Conservation (phyloP, 2,329 filamentous ascomycete genomes). For the Colletotrichum paranaense region DNA sequence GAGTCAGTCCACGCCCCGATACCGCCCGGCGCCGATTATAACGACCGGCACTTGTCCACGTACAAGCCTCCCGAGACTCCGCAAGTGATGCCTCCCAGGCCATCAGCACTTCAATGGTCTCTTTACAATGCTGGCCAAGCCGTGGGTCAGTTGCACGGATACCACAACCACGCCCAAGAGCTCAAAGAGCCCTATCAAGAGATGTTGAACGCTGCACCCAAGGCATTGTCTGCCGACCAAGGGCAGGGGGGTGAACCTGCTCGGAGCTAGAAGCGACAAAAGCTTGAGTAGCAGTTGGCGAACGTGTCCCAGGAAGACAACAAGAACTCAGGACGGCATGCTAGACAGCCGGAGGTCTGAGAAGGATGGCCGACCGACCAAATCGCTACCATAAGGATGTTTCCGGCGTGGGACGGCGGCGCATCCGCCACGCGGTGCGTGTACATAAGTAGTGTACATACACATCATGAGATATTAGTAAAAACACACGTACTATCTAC, state of each 20-base stretch:
- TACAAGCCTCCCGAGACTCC: constrained; percentile 11
- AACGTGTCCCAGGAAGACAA: not conserved
- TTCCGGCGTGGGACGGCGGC: too few relatives aligned
- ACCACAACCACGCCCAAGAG: constrained; percentile 38
- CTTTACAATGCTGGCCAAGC: constrained; percentile 37
- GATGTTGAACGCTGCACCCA: constrained; percentile 33
- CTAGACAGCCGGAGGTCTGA: not conserved
- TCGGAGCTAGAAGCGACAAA: not conserved
- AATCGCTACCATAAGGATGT: not conserved
- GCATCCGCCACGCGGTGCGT: too few relatives aligned
- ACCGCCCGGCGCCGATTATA: constrained; percentile 18
- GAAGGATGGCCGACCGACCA: not conserved
- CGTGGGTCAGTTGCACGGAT: constrained; percentile 37
- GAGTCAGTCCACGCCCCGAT: constrained; percentile 10
- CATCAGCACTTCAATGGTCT: constrained; percentile 33
- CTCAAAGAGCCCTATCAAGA: constrained; percentile 37
- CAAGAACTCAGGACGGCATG: not conserved
- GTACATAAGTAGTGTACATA: not conserved
- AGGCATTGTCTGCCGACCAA: not conserved
- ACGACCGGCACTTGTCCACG: constrained; percentile 6
- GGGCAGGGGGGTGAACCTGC: not conserved
- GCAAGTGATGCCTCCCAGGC: constrained; percentile 1
- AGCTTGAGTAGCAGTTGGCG: not conserved
- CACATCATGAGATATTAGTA: not conserved
- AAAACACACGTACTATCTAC: not conserved